These are phyloP conservation scores for Acarospora socialis DNA, from an alignment of 2,329 filamentous ascomycete genomes.

Conservation along the genomic window DNA sequence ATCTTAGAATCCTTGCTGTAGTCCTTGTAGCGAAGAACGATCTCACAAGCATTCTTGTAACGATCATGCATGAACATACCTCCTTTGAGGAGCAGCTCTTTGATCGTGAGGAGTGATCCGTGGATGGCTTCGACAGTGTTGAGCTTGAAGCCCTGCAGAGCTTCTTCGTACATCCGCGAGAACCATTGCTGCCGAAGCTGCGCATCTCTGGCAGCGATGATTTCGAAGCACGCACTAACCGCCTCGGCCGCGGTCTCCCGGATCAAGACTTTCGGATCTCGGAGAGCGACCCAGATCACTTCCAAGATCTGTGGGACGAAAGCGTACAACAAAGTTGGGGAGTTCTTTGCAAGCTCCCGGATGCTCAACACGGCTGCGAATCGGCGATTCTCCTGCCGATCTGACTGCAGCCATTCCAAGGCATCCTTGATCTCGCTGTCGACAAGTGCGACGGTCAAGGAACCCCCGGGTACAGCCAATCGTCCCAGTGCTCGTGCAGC, in stretches of 20 bases:
- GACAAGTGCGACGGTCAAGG: constrained; percentile 86
- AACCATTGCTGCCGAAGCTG: constrained; percentile 81
- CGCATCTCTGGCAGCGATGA: constrained; percentile 84
- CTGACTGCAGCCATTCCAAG: constrained; percentile 90
- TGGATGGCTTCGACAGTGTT: constrained; percentile 80
- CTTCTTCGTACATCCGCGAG: constrained; percentile 77
- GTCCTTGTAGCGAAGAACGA: constrained; percentile 83
- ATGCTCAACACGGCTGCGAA: constrained; percentile 88
- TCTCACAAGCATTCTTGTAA: constrained; percentile 84
- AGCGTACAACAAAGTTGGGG: constrained; percentile 86
- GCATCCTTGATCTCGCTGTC: constrained; percentile 95
- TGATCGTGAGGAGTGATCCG: constrained; percentile 83
- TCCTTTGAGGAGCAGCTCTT: constrained; percentile 83
- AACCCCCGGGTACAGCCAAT: constrained; percentile 81
- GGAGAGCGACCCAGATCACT: constrained; percentile 86
- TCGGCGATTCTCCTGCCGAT: constrained; percentile 80
- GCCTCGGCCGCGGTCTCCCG: constrained; percentile 83
- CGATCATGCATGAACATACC: constrained; percentile 99
- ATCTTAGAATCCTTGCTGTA: constrained; percentile 81
- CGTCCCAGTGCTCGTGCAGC: constrained; percentile 82
- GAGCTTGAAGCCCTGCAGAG: constrained; percentile 62
- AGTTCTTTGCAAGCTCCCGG: constrained; percentile 79
- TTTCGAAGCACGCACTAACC: constrained; percentile 88
- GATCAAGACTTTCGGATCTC: constrained; percentile 82
- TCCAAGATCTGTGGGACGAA: constrained; percentile 94